phyloP scores from a whole-genome alignment of 768 basidiomycete species.

The Termitomyces sp. region DNA sequence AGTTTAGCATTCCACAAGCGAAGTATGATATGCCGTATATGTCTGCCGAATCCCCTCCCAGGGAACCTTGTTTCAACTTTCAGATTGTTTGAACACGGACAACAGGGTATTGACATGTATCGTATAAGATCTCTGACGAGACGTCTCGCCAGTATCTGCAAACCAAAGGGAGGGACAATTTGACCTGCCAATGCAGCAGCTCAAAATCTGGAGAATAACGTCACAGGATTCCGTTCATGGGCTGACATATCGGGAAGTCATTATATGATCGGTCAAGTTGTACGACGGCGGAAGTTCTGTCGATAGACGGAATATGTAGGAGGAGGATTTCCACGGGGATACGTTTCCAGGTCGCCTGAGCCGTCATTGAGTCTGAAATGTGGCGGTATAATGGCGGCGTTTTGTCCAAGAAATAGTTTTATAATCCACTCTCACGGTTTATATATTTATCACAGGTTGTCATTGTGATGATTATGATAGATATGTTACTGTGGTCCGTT shows the following conservation, averaged over 20 bases:
- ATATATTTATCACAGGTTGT: not conserved
- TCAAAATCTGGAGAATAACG: not conserved
- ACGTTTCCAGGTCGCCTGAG: not conserved
- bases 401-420: too few relatives aligned
- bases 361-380: not conserved
- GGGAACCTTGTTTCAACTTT: not conserved
- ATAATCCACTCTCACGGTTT: not conserved
- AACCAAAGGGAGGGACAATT: slow-evolving; percentile 5
- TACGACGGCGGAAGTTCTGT: not conserved
- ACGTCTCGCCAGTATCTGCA: slow-evolving; percentile 8
- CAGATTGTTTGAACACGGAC: slow-evolving; percentile 1
- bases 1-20: not conserved
- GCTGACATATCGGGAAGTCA: not conserved
- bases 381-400: too few relatives aligned
- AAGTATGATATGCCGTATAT: slow-evolving; percentile 3
- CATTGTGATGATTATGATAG: slow-evolving; percentile 10
- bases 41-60: slow-evolving; percentile 2
- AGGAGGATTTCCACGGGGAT: slow-evolving; percentile 6
- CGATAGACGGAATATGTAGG: slow-evolving; percentile 4
- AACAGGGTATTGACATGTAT: not conserved
- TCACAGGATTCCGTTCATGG: not conserved
- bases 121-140: slow-evolving; percentile 3
- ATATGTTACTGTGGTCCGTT: slow-evolving; percentile 9
- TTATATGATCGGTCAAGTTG: not conserved
- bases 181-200: slow-evolving; percentile 1